These are phyloP conservation scores for Tolypocladium amazonense DNA, from an alignment of 2,329 filamentous ascomycete species.

Conservation along the genomic window DNA sequence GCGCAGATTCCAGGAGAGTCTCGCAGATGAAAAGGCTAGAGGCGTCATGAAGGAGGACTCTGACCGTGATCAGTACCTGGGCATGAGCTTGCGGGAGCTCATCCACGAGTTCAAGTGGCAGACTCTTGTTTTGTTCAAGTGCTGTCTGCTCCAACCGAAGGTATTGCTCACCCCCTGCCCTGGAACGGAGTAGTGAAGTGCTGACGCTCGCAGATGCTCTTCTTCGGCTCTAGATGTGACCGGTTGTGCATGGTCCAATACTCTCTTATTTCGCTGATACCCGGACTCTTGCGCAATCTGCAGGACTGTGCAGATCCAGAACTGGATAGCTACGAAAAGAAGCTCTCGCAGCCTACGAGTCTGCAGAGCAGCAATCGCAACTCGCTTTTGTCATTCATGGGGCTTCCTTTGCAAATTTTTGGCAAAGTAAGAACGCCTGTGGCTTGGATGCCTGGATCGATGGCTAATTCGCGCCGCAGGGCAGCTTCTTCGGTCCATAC, in stretches of 20 bases:
- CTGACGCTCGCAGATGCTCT: constrained; percentile 64
- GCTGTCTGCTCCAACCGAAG: constrained; percentile 87
- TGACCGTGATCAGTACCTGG: constrained; percentile 78
- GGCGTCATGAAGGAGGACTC: constrained; percentile 52
- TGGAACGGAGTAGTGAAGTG: not conserved
- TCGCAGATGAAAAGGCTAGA: constrained; percentile 55
- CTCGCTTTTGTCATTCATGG: constrained; percentile 89
- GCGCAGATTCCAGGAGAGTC: constrained; percentile 79
- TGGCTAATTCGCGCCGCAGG: constrained; percentile 34
- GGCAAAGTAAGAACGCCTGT: constrained; percentile 52
- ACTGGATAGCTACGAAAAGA: constrained; percentile 72
- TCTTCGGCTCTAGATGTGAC: constrained; percentile 95
- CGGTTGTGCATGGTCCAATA: constrained; percentile 97
- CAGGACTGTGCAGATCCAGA: constrained; percentile 94
- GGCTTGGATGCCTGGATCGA: not conserved
- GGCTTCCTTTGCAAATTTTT: constrained; percentile 87
- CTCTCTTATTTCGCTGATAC: constrained; percentile 88
- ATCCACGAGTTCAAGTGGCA: constrained; percentile 93
- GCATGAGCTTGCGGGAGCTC: constrained; percentile 78
- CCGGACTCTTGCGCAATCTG: constrained; percentile 80
- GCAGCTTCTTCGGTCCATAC: constrained; percentile 91
- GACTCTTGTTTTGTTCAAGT: constrained; percentile 88
- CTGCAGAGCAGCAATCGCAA: constrained; percentile 83
- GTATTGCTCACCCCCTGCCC: constrained; percentile 33
- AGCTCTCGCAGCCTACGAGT: constrained; percentile 66